Conservation (phyloP, 345 rosid genomes). For the Arabidopsis suecica region DNA sequence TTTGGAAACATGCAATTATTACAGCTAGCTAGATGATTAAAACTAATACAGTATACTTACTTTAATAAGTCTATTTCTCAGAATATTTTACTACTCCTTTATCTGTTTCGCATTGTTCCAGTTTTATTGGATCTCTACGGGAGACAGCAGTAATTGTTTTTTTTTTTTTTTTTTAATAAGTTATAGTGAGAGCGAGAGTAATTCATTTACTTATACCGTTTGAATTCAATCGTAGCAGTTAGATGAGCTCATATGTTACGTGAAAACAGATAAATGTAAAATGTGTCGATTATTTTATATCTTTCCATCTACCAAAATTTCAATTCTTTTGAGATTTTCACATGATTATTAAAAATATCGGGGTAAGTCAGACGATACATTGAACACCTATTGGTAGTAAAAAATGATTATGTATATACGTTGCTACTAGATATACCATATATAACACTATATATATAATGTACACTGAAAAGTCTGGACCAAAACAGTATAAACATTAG, state of each 20-base stretch:
- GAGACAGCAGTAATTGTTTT: background rate
- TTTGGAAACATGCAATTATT: slow-evolving; percentile 45
- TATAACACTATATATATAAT: background rate
- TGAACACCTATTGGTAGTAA: background rate
- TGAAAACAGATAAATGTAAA: background rate
- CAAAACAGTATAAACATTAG: background rate
- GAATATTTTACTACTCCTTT: background rate
- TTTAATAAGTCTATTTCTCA: background rate
- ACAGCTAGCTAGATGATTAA: background rate
- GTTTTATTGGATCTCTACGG: slow-evolving; percentile 15
- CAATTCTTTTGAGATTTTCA: background rate
- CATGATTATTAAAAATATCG: background rate
- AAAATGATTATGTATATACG: background rate
- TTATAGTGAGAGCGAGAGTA: background rate
- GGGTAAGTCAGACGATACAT: background rate
- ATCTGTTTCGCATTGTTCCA: slow-evolving; percentile 4
- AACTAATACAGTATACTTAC: background rate
- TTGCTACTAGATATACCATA: background rate
- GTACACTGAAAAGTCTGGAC: background rate
- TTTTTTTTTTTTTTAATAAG: background rate
- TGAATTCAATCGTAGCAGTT: background rate
- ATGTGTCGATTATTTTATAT: no score
- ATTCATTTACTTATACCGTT: background rate
- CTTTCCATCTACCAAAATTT: no score
- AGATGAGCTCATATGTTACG: background rate